Conservation (phyloP, 2,329 filamentous ascomycete species). For the Colletotrichum spinosum region DNA sequence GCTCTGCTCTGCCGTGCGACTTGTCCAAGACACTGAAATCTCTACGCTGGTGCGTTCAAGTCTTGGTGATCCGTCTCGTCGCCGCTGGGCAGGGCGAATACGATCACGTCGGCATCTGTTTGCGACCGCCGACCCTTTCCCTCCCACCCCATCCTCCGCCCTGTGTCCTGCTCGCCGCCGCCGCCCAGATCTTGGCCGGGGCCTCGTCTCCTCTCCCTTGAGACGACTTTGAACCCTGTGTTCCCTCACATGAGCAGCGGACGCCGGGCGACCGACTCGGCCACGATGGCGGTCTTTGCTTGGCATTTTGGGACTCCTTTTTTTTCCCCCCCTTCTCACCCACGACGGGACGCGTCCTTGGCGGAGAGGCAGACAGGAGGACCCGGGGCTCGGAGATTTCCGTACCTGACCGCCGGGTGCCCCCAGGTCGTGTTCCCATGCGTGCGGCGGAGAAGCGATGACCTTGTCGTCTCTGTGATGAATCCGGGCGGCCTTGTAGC, state of each 20-base stretch:
- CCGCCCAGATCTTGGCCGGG: not conserved
- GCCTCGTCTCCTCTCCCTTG: not conserved
- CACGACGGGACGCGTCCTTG: not conserved
- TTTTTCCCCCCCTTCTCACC: not conserved
- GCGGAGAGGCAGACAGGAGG: not conserved
- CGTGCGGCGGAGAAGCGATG: too few species aligned
- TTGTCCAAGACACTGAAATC: too few species aligned
- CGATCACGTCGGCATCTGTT: too few species aligned
- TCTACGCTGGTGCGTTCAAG: too few species aligned
- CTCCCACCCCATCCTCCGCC: too few species aligned
- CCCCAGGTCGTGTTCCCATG: not conserved
- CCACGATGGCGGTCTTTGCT: conserved; percentile 16
- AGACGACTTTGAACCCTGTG: not conserved
- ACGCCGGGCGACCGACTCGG: conserved; percentile 5
- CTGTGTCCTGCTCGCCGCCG: too few species aligned
- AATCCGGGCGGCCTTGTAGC: too few species aligned
- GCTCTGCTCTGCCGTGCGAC: not conserved
- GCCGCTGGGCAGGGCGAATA: too few species aligned
- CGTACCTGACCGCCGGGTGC: not conserved
- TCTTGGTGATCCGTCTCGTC: too few species aligned
- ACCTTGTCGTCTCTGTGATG: too few species aligned
- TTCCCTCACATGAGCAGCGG: not conserved
- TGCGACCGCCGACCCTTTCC: too few species aligned
- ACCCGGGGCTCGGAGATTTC: not conserved
- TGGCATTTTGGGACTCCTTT: conserved; percentile 18